Base-by-base conservation (phyloP, 768 basidiomycete genomes). In the Coprinopsis cinerea region DNA sequence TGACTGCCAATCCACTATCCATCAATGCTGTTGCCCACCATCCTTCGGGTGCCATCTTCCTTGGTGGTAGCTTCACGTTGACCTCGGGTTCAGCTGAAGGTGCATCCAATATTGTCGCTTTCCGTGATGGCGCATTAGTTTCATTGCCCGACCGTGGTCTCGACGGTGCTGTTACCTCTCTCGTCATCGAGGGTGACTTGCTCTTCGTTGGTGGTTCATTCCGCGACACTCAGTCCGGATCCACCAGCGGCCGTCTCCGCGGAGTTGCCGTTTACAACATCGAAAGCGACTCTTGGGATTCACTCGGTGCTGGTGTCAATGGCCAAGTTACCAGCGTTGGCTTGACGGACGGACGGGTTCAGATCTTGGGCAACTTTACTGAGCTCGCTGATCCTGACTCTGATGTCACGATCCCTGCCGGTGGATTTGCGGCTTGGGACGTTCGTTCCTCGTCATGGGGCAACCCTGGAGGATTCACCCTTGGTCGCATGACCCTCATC, bases 191-290 rank as follows among this genome's bases (percentile, higher is more conserved):
- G 47, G 82, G 78, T 10, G 75, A 87, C 57, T 71, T 70, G 17
- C 65, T 98, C 10, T 96, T 77, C 62, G 81, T 94, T 34, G 95
- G 92, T n/a, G 96, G 96, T 0, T 71, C 81, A 0, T 99, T 99
- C 70, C 76, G 73, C 0, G 83, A 88, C 53, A 88, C 91, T 0
- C 63, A 64, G 1, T 68, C 74, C 4, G 67, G 73, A 14, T 79
- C 83, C 0, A 75, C 71, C 1, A 67, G 74, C 40, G 77, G 78
- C 47, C 68, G 65, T 27, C 67, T 92, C 28, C 65, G 64, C 37
- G 77, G 82, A 28, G 65, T 95, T 26, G 91, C 84, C 0, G 60
- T 79, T 47, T 97, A 92, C 64, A 77, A 92, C 55, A 68, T 91
- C 10, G 58, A 67, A 45, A 71, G 70, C 25, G 76, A 83, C 52